These are phyloP conservation scores for Epichloe hybrida DNA, from an alignment of 2,329 filamentous ascomycete species.

Conservation along the genomic window DNA sequence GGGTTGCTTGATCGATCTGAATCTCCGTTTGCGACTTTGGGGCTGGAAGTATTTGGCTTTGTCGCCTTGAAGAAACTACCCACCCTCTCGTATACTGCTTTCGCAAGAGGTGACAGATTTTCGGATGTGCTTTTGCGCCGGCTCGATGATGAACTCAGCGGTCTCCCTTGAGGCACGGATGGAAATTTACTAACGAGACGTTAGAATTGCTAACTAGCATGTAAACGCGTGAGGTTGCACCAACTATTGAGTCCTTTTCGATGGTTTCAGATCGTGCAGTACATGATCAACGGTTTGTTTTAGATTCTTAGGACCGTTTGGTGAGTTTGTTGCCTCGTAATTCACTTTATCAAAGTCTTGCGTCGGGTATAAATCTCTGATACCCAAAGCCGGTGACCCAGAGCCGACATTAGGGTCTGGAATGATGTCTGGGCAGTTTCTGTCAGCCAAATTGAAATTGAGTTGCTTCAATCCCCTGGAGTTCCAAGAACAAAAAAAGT, in stretches of 20 bases:
- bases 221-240: conserved; percentile 9
- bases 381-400: conserved; percentile 35
- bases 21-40: conserved; percentile 25
- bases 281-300: conserved; percentile 63
- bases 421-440: conserved; percentile 40
- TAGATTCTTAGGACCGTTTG: conserved; percentile 48
- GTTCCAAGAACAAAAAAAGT: neutral
- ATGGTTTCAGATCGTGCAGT: conserved; percentile 56
- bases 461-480: neutral
- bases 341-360: conserved; percentile 56
- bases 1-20: conserved; percentile 10
- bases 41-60: conserved; percentile 17
- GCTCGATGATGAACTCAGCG: conserved; percentile 6
- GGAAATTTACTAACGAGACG: conserved; percentile 36
- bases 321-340: conserved; percentile 46
- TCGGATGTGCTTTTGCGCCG: conserved; percentile 21
- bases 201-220: neutral
- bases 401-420: conserved; percentile 49
- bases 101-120: conserved; percentile 35
- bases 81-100: conserved; percentile 26
- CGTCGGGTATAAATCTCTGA: conserved; percentile 37
- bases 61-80: conserved; percentile 27
- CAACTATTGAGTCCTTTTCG: conserved; percentile 59
- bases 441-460: neutral
- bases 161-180: conserved; percentile 12